phyloP scores from a whole-genome alignment of 257 asterid species.

The Fraxinus excelsior region DNA sequence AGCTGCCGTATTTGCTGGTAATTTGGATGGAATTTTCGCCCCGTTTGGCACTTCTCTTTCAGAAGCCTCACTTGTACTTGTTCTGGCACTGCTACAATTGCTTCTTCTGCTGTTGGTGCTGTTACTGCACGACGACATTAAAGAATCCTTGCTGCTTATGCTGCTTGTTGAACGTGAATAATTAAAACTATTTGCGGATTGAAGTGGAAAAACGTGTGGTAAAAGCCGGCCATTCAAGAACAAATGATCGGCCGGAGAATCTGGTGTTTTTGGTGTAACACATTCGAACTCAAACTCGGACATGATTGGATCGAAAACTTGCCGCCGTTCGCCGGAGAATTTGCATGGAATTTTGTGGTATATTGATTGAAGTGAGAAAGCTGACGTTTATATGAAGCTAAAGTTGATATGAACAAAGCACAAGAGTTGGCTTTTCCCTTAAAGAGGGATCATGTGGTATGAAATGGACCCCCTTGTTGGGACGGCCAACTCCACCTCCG shows the following conservation, averaged over 20 bases:
- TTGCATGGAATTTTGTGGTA: conserved; percentile 42
- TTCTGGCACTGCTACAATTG: conserved; percentile 66
- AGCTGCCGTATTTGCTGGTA: no score
- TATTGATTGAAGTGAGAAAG: no score
- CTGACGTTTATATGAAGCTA: conserved; percentile 21
- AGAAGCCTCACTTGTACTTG: conserved; percentile 53
- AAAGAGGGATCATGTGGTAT: neutral
- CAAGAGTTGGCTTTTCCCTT: conserved; percentile 40
- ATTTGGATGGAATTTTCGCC: conserved; percentile 19
- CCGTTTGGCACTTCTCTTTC: conserved; percentile 24
- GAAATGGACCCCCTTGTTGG: conserved; percentile 52
- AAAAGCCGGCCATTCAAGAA: conserved; percentile 67
- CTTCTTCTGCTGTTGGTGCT: conserved; percentile 69
- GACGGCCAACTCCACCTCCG: conserved; percentile 25
- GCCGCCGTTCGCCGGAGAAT: conserved; percentile 34
- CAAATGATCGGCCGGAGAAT: conserved; percentile 74
- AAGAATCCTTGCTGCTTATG: conserved; percentile 53
- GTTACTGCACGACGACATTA: conserved; percentile 70
- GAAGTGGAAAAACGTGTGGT: conserved; percentile 66
- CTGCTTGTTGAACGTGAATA: conserved; percentile 69
- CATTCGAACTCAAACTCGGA: conserved; percentile 52
- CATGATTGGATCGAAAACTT: conserved; percentile 49
- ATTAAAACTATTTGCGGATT: conserved; percentile 13
- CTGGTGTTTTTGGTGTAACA: conserved; percentile 40
- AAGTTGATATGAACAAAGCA: conserved; percentile 10